Evolutionary conservation across 2,329 filamentous ascomycete species (phyloP), one percentile per base, ranked within the genome.

Genomic region (Calonectria henricotiae): DNA sequence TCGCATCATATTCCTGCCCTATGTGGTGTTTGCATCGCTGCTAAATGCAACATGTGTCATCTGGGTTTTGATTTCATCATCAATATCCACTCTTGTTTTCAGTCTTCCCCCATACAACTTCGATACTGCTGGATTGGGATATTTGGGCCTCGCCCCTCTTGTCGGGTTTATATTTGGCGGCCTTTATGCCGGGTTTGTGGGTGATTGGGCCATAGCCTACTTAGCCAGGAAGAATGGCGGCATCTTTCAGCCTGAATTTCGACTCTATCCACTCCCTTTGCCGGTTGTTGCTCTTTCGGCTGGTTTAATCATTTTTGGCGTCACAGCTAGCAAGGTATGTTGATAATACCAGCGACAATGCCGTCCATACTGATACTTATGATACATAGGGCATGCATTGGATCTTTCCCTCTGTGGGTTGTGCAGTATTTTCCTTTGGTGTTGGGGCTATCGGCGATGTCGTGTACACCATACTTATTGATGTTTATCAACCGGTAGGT

Each of bases 211-310:
- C 0, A 80, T 83, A 51, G 32, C 82, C 4, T 78, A 75, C 62
- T 76, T 83, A n/a, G 76, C 84, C 0, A 76, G 76, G 9, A 75
- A 79, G 1, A 84, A 85, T 8, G 74, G 77, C 1, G 83, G 83
- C 2, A 79, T 82, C 30, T 85, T 82, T 62, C 83, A 85, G 65
- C 84, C 84, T 0, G 84, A 85, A 66, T 85, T 85, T 77, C 77
- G 84, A 1, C 74, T 85, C 2, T 82, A 78, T 23, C n/a, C 73
- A 1, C 49, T 72, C 15, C 68, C 70, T 5, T 46, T 77, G 5
- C 81, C 82, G 5, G 79, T 79, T 0, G 3, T 83, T 0, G 46
- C 75, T 9, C 74, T 81, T 71, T 77, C 79, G 2, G 80, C 74
- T 2, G 83, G 83, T 0, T 32, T 83, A 11, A 78, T 81, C 13